Percentiles rank a stretch among this genome's conserved stretches.
These are phyloP conservation scores for Trichoderma lentiforme DNA, from an alignment of 2,329 filamentous ascomycete species.

Conservation along the genomic window DNA sequence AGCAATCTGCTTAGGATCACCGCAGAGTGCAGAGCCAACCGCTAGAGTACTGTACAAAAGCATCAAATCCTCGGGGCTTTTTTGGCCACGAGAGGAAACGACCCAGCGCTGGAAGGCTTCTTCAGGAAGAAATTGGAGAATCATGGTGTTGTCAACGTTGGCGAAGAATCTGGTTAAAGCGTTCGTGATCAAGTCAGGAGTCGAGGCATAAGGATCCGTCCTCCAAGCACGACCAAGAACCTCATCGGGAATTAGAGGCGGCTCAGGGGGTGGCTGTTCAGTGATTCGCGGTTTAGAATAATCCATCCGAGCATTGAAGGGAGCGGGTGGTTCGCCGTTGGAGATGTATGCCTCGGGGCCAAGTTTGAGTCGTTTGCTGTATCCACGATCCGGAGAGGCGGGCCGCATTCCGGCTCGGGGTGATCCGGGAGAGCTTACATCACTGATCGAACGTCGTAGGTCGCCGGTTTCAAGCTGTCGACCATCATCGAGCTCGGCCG, in stretches of 20 bases:
- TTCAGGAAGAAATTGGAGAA: slow-evolving; percentile 43
- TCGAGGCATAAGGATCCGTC: slow-evolving; percentile 46
- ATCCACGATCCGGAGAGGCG: slow-evolving; percentile 33
- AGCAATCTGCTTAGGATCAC: slow-evolving; percentile 36
- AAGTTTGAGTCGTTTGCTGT: slow-evolving; percentile 49
- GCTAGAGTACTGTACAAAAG: slow-evolving; percentile 45
- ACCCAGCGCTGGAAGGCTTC: slow-evolving; percentile 39
- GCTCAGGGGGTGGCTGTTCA: slow-evolving; percentile 38
- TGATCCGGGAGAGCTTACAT: slow-evolving; percentile 48
- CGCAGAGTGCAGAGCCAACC: slow-evolving; percentile 39
- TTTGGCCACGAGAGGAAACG: slow-evolving; percentile 33
- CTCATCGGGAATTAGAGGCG: slow-evolving; percentile 49
- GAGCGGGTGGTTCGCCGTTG: slow-evolving; percentile 30
- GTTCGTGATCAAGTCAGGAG: slow-evolving; percentile 39
- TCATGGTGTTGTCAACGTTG: slow-evolving; percentile 40
- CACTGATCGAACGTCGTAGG: slow-evolving; percentile 39
- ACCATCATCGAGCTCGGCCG: slow-evolving; percentile 48
- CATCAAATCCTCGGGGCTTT: slow-evolving; percentile 44
- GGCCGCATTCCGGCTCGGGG: slow-evolving; percentile 39
- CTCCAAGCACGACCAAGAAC: slow-evolving; percentile 49
- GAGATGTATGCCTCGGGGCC: slow-evolving; percentile 46
- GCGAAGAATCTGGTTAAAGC: slow-evolving; percentile 42
- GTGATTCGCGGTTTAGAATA: slow-evolving; percentile 35
- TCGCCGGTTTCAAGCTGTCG: slow-evolving; percentile 39
- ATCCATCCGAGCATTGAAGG: slow-evolving; percentile 35